Evolutionary conservation across 2,329 filamentous ascomycete genomes (phyloP), one percentile per base, ranked within the genome.

Genomic region (Ramularia endophylla): DNA sequence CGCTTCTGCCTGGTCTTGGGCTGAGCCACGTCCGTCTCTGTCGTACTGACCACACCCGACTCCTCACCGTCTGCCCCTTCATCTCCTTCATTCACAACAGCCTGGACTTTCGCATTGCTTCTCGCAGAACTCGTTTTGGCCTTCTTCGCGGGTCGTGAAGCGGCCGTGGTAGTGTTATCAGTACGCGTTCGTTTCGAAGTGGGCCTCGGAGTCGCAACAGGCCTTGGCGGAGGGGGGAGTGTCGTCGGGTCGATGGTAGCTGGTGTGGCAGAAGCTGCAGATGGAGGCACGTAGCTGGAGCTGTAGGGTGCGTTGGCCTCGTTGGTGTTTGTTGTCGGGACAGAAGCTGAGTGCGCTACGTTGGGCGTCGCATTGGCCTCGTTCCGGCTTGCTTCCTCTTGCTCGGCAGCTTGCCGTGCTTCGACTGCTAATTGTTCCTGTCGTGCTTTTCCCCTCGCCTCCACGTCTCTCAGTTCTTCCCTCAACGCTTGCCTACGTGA

Each of bases 51-150:
- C 18, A 3, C 35, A 15, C 19, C n/a, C 22, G 27, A 19, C 25
- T 20, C 41, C 27, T 15, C 22, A 13, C 15, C 22, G 2, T 8
- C 12, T 31, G 28, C 36, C 4, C 12, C 29, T 27, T 44, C 38
- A 4, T 36, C 37, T 12, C 27, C 52, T n/a, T 9, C 43, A 28
- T 51, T 41, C 8, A 50, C 28, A 8, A 31, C 38, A 18, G 51
- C 40, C 25, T 50, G 52, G 4, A 48, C 48, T 12, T 16, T 45
- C 12, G 44, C 46, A 43, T 53, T 55, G 33, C 47, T 56, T 22
- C 51, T 36, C 11, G 51, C 41, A 8, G 52, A 50, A 7, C 38
- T 47, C 17, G 39, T 40, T 48, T 54, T 57, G 29, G 40, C 37
- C 36, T 41, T 44, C 39, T 55, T 55, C 3, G 49, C 43, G 22